Base-by-base conservation (phyloP, 2,329 filamentous ascomycete genomes). In the Stemphylium beticola region DNA sequence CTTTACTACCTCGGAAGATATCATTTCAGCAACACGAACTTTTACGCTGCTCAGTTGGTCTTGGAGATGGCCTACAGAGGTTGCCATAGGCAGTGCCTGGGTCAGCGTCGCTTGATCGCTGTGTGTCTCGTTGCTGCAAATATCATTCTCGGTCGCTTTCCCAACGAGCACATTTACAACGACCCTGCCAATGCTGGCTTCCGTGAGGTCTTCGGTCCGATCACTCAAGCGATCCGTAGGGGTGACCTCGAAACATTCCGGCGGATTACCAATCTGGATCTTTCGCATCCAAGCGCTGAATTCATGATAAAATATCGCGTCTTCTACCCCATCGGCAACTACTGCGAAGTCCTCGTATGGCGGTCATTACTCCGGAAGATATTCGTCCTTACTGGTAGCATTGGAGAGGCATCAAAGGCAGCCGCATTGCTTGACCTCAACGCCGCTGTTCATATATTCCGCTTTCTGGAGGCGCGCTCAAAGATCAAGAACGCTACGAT, bases 1-100 rank as follows among this genome's bases (percentile, higher is more conserved):
- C 87, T 98, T 12, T 97, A 96, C 78, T 96, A 96, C 72, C 87
- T 98, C 5, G 93, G 93, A 15, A 88, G 92, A 54, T 97, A 93
- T 76, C 87, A 93, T 69, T 92, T 96, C 73, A 87, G 90, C 60
- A 93, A 91, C 73, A 89, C 87, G 62, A 88, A 96, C 71, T 96
- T 92, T 74, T 86, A 85, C 58, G 87, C 90, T 22, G 92, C 93
- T 0, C 85, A 88, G 47, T 80, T 86, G 43, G 91, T 89, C 32
- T 80, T 97, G 6, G 85, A 96, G 67, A 83, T 87, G 22, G 91
- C 93, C 2, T 97, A 96, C 74, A 78, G 87, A 45, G 88, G 96
- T 74, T 90, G 91, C 61, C 84, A 62, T 4, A 54, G 66, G 59
- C 58, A 69, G 73, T n/a, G 74, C 77, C 49, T 82, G 20, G 85